Conservation (phyloP, 108 stramenopile species). For the Cyclotella distinguenda region DNA sequence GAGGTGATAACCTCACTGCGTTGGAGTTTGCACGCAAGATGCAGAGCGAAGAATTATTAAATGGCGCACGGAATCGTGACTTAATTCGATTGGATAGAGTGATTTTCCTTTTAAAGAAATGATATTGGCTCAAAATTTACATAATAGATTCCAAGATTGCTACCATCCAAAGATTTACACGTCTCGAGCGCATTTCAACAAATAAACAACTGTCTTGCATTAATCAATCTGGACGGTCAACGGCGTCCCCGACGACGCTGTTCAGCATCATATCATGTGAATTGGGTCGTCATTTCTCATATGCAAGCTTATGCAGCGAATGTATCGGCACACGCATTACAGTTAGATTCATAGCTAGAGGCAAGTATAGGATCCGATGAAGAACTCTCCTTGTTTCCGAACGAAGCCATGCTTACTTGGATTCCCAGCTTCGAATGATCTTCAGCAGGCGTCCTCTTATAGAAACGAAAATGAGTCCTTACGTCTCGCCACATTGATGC, state of each 20-base stretch:
- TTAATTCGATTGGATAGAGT: conserved; percentile 50
- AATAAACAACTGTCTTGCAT: no score
- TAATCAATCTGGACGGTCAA: no score
- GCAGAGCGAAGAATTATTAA: conserved; percentile 48
- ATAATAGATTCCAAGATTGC: no score
- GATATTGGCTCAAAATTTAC: no score
- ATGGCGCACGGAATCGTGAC: conserved; percentile 47
- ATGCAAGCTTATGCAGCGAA: no score
- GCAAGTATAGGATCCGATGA: neutral
- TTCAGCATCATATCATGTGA: no score
- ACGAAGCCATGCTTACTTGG: neutral
- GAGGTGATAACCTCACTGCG: conserved; percentile 55
- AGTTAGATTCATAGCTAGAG: neutral
- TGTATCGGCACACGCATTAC: no score
- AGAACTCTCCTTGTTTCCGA: neutral
- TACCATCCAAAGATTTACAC: no score
- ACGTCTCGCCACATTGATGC: neutral
- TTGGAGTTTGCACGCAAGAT: conserved; percentile 63
- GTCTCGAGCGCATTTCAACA: no score
- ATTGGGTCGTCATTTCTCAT: no score
- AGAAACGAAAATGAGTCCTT: neutral
- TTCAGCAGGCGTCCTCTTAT: neutral
- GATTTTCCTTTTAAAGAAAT: conserved; percentile 22
- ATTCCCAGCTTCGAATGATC: neutral
- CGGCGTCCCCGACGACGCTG: no score